Evolutionary conservation across 495 filamentous ascomycete species (phyloP).

Genomic region (Talaromyces wortmannii): DNA sequence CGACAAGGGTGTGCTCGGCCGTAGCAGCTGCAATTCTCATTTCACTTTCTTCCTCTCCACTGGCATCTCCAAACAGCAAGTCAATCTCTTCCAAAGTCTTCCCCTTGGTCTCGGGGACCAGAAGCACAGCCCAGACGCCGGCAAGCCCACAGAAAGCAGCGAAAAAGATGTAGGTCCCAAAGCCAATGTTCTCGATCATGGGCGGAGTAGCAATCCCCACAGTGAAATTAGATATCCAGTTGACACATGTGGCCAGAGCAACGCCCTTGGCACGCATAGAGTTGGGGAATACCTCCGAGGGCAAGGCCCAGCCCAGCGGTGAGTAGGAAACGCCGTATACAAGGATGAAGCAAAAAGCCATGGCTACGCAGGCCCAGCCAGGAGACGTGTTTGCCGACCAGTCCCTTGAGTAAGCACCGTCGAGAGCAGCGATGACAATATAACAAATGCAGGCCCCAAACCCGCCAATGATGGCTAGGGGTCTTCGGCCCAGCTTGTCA

Average conservation of each 20-base stretch:
- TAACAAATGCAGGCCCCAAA: conserved; percentile 41
- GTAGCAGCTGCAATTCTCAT: conserved; percentile 25
- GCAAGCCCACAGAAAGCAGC: conserved; percentile 50
- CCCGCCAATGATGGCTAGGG: conserved; percentile 53
- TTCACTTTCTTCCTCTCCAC: conserved; percentile 29
- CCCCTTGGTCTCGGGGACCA: conserved; percentile 53
- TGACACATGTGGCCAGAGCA: conserved; percentile 21
- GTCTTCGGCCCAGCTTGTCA: conserved; percentile 57
- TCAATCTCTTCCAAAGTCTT: conserved; percentile 54
- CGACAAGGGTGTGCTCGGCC: not conserved
- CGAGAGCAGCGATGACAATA: conserved; percentile 50
- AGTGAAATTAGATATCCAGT: conserved; percentile 7
- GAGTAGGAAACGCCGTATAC: not conserved
- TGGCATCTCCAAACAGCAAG: conserved; percentile 41
- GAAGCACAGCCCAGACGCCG: conserved; percentile 45
- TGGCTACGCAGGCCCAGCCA: conserved; percentile 42
- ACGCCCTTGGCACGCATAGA: conserved; percentile 47
- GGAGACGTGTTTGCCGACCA: not conserved
- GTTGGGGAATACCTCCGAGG: conserved; percentile 39
- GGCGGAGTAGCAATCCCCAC: conserved; percentile 44
- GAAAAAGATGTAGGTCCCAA: conserved; percentile 50
- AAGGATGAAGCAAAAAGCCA: conserved; percentile 17
- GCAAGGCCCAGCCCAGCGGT: not conserved
- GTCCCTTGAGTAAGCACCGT: not conserved
- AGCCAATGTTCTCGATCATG: conserved; percentile 46